Evolutionary conservation across 768 basidiomycete species (phyloP).

Genomic region (Russula sp.): DNA sequence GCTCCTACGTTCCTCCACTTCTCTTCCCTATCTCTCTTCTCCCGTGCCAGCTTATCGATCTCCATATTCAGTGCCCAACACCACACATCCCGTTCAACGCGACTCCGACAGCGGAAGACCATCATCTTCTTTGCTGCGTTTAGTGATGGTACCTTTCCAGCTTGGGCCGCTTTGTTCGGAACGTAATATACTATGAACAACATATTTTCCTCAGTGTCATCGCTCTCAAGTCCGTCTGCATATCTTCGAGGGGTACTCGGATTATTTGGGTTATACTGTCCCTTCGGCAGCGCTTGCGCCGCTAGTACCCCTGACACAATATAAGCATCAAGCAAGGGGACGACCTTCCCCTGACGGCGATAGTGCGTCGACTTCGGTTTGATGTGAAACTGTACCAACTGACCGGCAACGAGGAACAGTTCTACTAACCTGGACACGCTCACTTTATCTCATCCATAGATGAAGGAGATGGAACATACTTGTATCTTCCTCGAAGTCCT

Average conservation of each 20-base stretch:
- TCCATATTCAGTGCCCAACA: slow-evolving; percentile 89
- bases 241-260: slow-evolving; percentile 63
- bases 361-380: slow-evolving; percentile 52
- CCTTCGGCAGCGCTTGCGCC: slow-evolving; percentile 52
- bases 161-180: slow-evolving; percentile 25
- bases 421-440: slow-evolving; percentile 47
- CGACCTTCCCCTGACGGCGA: slow-evolving; percentile 43
- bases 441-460: background rate
- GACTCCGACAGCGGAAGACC: slow-evolving; percentile 69
- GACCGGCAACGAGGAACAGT: slow-evolving; percentile 67
- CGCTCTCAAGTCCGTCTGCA: slow-evolving; percentile 81
- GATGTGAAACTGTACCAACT: slow-evolving; percentile 65
- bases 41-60: slow-evolving; percentile 72
- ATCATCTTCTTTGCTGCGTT: slow-evolving; percentile 52
- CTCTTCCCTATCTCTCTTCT: slow-evolving; percentile 55
- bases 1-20: slow-evolving; percentile 58
- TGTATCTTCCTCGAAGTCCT: slow-evolving; percentile 69
- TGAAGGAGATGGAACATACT: slow-evolving; percentile 39
- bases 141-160: slow-evolving; percentile 37
- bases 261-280: slow-evolving; percentile 53
- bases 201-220: slow-evolving; percentile 83
- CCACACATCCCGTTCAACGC: slow-evolving; percentile 89
- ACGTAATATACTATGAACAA: slow-evolving; percentile 77
- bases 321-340: slow-evolving; percentile 67
- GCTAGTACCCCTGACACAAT: slow-evolving; percentile 84